Conservation (phyloP, 345 rosid species). For the Psidium guajava region DNA sequence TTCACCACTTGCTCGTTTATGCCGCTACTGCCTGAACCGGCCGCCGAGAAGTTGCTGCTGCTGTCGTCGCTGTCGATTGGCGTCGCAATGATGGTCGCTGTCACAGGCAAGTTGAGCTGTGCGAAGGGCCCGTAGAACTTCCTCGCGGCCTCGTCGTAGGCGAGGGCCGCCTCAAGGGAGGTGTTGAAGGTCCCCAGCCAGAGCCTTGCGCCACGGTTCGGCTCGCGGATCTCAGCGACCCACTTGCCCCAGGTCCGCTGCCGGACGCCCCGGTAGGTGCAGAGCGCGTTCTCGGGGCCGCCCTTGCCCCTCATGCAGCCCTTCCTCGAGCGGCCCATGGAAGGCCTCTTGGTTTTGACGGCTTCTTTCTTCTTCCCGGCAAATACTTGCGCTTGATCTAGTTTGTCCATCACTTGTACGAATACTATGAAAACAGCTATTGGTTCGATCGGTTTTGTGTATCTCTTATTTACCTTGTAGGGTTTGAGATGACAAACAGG, state of each 20-base stretch:
- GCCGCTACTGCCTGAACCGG: neutral
- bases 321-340: conserved; percentile 74
- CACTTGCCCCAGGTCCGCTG: conserved; percentile 99
- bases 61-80: neutral
- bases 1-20: neutral
- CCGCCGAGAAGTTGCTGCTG: neutral
- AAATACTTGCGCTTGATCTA: neutral
- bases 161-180: conserved; percentile 67
- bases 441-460: too few species aligned
- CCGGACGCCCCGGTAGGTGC: conserved; percentile 85
- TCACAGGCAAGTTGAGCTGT: conserved; percentile 52
- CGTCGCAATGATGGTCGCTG: neutral
- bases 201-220: conserved; percentile 84
- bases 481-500: too few species aligned
- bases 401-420: neutral
- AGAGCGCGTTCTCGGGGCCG: conserved; percentile 81
- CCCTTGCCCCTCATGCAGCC: conserved; percentile 98
- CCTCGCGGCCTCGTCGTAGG: conserved; percentile 77
- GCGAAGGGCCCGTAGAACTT: conserved; percentile 75
- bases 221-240: conserved; percentile 93
- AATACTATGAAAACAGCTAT: too few species aligned
- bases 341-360: conserved; percentile 24
- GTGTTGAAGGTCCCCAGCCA: conserved; percentile 94
- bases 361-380: neutral
- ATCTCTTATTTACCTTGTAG: too few species aligned